Base-by-base conservation (phyloP, 2,329 filamentous ascomycete genomes). In the Alternaria gaisen region DNA sequence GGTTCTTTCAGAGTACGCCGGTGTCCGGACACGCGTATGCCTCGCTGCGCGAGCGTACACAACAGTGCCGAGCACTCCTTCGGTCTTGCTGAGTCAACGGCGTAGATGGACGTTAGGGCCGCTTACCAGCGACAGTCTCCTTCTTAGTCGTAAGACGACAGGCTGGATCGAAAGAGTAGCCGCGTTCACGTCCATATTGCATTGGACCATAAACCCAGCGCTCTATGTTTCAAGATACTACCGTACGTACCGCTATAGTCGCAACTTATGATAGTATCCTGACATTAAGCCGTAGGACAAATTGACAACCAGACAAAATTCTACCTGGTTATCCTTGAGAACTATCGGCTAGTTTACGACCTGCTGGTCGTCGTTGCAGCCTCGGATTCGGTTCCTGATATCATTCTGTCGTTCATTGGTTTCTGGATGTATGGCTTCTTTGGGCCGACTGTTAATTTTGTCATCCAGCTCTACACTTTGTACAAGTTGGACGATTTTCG, bases 71-170 rank as follows among this genome's bases (percentile, higher is more conserved):
- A 42, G 6, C 1, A 48, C 26, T 0, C 36, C 36, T 48, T 59
- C 51, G 4, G 56, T 59, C 22, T 59, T 59, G 14, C 36, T 59
- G 28, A 59, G 56, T 40, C 56, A 59, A 43, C 36, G 56, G 2
- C 56, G 56, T 8, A 42, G 56, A 43, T 59, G 56, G 56, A 59
- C 56, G 8, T 24, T 59, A 12, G 56, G 56, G n/a, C 56, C 56
- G 1, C 56, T 59, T 26, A 55, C 56, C 18, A 59, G 56, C 26
- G 56, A 59, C 12, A 43, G 18, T 18, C 42, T 59, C 2, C 56
- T 59, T 30, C 2, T 59, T 4, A 48, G 42, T 16, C 56, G 51
- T 28, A 59, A 9, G 32, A 48, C 51, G n/a, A 59, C 51, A 4
- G 56, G 56, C 20, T 59, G 28, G 18, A 36, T 55, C 9, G 56